Base-by-base conservation (phyloP, 148 eudicot species). In the Silene uniflora region DNA sequence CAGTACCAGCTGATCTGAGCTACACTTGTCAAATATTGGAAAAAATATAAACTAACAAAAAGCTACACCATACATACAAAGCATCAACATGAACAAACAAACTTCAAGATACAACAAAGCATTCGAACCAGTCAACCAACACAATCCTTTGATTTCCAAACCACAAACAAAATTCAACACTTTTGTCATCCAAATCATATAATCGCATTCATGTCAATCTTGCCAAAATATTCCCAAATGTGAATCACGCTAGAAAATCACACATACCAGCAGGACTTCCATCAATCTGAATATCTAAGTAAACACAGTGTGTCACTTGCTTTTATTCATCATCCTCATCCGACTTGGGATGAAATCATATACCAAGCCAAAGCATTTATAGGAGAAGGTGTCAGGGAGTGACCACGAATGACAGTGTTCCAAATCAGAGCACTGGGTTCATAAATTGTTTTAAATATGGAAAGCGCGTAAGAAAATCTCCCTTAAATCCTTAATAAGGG, bases 201-300 rank as follows among this genome's bases (percentile, higher is more conserved):
- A 67, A 44, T 3, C 19, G 18, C 24, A 24, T 11, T 10, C 9
- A 69, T 1, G 49, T 44, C 29, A 27, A 2, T 27, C 29, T 27
- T 27, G 29, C 29, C 29, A 27, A 27, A 27, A 27, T 27, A 27
- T 27, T 27, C 29, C 29, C 29, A 27, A 27, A 27, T 27, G 29
- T 27, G 29, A 27, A 27, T 27, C 29, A 10, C 27, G 46, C 32
- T n/a, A 23, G 27, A 46, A 62, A 66, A 73, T 12, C 10, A 70
- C 59, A 77, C 85, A 49, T 85, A 91, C 98, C 97, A 73, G 84
- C 80, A 73, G 86, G 84, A 39, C 85, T 88, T 69, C 92, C 96
- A 80, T 83, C 85, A 65, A 95, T 92, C 75, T 95, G 88, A 14
- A 95, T 84, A 78, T 95, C 99, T 71, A 95, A 95, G 87, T 81